Evolutionary conservation across 176 grass and related monocot species (phyloP).

Genomic region (Alopecurus myosuroides): DNA sequence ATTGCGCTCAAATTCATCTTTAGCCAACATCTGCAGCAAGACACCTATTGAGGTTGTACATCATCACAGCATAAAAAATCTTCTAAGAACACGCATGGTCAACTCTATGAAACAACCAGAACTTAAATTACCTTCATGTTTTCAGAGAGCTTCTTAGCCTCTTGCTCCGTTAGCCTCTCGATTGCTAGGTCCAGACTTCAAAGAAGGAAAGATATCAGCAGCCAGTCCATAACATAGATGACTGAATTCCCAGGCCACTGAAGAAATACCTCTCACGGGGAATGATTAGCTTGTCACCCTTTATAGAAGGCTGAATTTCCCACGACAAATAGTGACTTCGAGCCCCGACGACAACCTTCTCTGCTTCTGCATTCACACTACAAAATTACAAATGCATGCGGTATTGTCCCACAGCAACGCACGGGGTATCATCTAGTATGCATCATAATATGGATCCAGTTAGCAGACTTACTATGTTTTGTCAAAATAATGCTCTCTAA

Average conservation of each 20-base stretch:
- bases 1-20: slow-evolving; percentile 91
- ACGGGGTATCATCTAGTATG: too few species aligned
- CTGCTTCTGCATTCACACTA: slow-evolving; percentile 52
- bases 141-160: slow-evolving; percentile 54
- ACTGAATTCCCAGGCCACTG: slow-evolving; percentile 22
- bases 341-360: slow-evolving; percentile 82
- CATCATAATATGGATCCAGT: slow-evolving; percentile 5
- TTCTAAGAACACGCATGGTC: too few species aligned
- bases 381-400: background rate
- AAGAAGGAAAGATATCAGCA: background rate
- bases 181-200: slow-evolving; percentile 80
- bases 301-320: slow-evolving; percentile 44
- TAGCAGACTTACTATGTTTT: slow-evolving; percentile 62
- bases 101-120: slow-evolving; percentile 4
- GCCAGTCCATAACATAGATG: slow-evolving; percentile 16
- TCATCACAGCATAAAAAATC: background rate
- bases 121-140: slow-evolving; percentile 50
- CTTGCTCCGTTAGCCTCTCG: slow-evolving; percentile 60
- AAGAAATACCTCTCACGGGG: slow-evolving; percentile 68
- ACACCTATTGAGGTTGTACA: slow-evolving; percentile 9
- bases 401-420: background rate
- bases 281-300: slow-evolving; percentile 68
- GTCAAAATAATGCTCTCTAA: slow-evolving; percentile 72
- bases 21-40: slow-evolving; percentile 71
- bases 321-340: slow-evolving; percentile 84